Evolutionary conservation across 768 basidiomycete genomes (phyloP), one percentile per base, ranked within the genome.

Genomic region (Amanita thiersii): DNA sequence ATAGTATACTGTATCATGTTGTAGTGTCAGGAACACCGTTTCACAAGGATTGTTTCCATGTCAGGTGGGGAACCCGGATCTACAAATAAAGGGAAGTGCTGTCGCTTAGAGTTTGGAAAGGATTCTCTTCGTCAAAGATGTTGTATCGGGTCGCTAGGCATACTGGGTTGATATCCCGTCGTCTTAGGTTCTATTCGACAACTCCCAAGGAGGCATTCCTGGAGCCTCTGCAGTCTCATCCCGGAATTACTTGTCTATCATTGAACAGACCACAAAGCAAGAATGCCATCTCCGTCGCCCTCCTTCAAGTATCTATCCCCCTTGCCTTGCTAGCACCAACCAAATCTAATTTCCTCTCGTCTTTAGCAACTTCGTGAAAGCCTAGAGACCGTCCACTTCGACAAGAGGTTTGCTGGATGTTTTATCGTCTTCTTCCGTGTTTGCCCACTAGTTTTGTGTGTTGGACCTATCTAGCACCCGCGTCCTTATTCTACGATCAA

Each of bases 191-290:
- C 30, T 35, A 36, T 43, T 36, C 42, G 1, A 14, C 18, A 15
- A 17, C 33, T 26, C 17, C 36, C 18, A 26, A 29, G 11, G 52
- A 72, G 39, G 73, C 70, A 4, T 73, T 69, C 49, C 61, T 86
- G 19, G 72, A 81, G 53, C 68, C 70, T 14, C 54, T 77, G 11
- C 49, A 57, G 20, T 67, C 69, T 11, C 66, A 76, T 49, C 76
- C 79, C 5, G 86, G 87, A 5, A 69, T 91, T 37, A 69, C 74
- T 14, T 83, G 72, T 50, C 68, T 93, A 14, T 76, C 77, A n/a
- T 74, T 93, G 44, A 86, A 92, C 55, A 69, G 86, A 45, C 86
- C 88, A 5, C 71, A 82, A 50, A 80, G 76, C 52, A 90, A 81
- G 71, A 94, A 94, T 63, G 88, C 91, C 15, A 86, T 94, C 33